Base-by-base conservation (phyloP, 257 asterid genomes). In the Solanum chiquidenum region DNA sequence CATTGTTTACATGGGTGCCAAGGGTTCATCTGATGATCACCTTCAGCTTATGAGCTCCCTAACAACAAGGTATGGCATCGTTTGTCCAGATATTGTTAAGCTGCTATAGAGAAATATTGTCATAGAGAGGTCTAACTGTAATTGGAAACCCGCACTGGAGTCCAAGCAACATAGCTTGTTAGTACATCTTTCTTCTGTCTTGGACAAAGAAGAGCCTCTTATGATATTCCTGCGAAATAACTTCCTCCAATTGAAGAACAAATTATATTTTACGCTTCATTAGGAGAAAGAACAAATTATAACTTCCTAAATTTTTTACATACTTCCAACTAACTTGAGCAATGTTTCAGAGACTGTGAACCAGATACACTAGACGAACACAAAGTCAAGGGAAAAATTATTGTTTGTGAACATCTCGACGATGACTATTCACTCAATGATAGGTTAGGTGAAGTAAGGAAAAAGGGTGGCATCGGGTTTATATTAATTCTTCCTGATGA, bases 1-100 rank as follows among this genome's bases (percentile, higher is more conserved):
- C 31, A 29, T 29, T 29, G 31, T 29, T 29, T 29, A 96, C 88
- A 94, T 95, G 95, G 98, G 99, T 64, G 91, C 96, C 87, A 91
- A 94, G 0, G 80, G 83, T 68, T 46, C 92, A 29, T 34, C 91
- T 4, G 89, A 83, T 6, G 93, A 91, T 82, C 96, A 89, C 27
- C 76, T 88, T 86, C 94, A 90, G 64, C 94, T 96, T 83, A 64
- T 95, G 34, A 88, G 44, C 88, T 89, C 93, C 84, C 72, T 95
- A 86, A 82, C 86, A 34, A 87, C 86, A 92, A 94, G 98, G 99
- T 94, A 66, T n/a, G 73, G 0, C 34, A 25, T 66, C 1, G 18
- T 66, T 66, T 25, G 34, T 5, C 18, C 8, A 1, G 34, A 4
- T 66, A 66, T 66, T 12, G 2, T 66, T 46, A 4, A 46, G 58